Percentiles rank a stretch among this genome's conserved stretches.
Evolutionary conservation across 225 moss, liverwort and hornwort species (phyloP).

Genomic region (Marchantia polymorpha): DNA sequence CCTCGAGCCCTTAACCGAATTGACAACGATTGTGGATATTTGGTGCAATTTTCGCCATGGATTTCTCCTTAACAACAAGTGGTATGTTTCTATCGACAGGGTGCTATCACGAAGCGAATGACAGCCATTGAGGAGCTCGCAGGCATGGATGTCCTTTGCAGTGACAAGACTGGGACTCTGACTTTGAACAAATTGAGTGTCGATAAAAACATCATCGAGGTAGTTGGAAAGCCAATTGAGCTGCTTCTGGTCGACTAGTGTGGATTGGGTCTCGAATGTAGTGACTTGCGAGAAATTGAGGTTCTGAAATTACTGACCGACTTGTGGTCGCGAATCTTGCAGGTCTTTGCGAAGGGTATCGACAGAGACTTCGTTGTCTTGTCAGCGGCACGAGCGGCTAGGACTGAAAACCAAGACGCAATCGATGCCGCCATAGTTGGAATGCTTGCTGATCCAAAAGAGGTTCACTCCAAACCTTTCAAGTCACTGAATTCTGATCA

Average conservation of each 20-base stretch:
- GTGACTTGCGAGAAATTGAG: background rate
- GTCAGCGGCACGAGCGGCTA: slow-evolving; percentile 47
- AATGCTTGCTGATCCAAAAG: slow-evolving; percentile 49
- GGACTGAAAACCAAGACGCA: slow-evolving; percentile 51
- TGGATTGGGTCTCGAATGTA: background rate
- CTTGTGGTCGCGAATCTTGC: background rate
- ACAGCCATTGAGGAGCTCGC: no score
- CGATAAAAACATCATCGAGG: no score
- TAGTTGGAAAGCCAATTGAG: slow-evolving; percentile 54
- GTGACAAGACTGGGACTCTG: background rate
- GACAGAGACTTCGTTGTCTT: slow-evolving; percentile 43
- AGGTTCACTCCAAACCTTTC: slow-evolving; percentile 2
- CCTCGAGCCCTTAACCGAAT: no score
- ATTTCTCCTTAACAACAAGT: background rate
- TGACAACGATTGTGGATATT: background rate
- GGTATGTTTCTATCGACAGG: background rate
- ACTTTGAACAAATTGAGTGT: no score
- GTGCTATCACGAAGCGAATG: slow-evolving; percentile 24
- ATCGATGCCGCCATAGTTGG: slow-evolving; percentile 53
- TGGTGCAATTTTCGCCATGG: no score
- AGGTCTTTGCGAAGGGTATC: slow-evolving; percentile 39
- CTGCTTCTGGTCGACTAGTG: background rate
- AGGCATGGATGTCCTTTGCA: no score
- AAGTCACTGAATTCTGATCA: background rate
- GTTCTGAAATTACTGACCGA: background rate